A percentile compares a stretch with the other conserved stretches of the same genome.
Evolutionary conservation across 2,329 filamentous ascomycete genomes (phyloP).

Genomic region (Pyricularia sp.): DNA sequence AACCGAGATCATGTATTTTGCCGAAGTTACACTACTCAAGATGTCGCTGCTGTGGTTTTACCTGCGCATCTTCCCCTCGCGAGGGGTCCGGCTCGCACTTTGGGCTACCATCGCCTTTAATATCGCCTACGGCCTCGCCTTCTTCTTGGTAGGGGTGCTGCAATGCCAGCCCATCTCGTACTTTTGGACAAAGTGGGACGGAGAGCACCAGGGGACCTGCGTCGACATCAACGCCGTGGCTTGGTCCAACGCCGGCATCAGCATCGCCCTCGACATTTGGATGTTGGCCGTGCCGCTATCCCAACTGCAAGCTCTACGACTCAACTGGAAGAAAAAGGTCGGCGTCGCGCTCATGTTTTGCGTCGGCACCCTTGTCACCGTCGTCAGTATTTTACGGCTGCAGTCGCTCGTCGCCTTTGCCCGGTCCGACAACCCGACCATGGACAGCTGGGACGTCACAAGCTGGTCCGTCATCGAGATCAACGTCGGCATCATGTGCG

Average conservation of each 20-base stretch:
- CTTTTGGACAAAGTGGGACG: slow-evolving; percentile 46
- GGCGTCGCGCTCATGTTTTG: slow-evolving; percentile 35
- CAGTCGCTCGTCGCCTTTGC: slow-evolving; percentile 19
- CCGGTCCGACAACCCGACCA: slow-evolving; percentile 20
- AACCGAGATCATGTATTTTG: slow-evolving; percentile 33
- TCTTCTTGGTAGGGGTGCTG: slow-evolving; percentile 33
- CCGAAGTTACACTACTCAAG: slow-evolving; percentile 35
- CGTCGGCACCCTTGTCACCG: slow-evolving; percentile 30
- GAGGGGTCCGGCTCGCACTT: slow-evolving; percentile 27
- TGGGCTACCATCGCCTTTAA: slow-evolving; percentile 31
- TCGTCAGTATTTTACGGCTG: slow-evolving; percentile 22
- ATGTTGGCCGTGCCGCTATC: slow-evolving; percentile 42
- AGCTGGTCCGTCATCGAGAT: slow-evolving; percentile 25
- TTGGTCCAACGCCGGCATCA: slow-evolving; percentile 42
- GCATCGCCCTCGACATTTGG: slow-evolving; percentile 41
- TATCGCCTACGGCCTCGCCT: slow-evolving; percentile 28
- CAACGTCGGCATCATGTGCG: slow-evolving; percentile 23
- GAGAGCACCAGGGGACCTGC: slow-evolving; percentile 35
- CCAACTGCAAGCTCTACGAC: slow-evolving; percentile 27
- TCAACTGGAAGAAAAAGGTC: slow-evolving; percentile 39
- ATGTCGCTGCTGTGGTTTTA: slow-evolving; percentile 45
- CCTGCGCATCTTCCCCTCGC: slow-evolving; percentile 39
- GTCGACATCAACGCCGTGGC: slow-evolving; percentile 36
- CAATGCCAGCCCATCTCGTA: slow-evolving; percentile 41
- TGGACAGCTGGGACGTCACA: slow-evolving; percentile 19